phyloP scores from a whole-genome alignment of 352 stramenopile species.

The Nannochloropsis limnetica region DNA sequence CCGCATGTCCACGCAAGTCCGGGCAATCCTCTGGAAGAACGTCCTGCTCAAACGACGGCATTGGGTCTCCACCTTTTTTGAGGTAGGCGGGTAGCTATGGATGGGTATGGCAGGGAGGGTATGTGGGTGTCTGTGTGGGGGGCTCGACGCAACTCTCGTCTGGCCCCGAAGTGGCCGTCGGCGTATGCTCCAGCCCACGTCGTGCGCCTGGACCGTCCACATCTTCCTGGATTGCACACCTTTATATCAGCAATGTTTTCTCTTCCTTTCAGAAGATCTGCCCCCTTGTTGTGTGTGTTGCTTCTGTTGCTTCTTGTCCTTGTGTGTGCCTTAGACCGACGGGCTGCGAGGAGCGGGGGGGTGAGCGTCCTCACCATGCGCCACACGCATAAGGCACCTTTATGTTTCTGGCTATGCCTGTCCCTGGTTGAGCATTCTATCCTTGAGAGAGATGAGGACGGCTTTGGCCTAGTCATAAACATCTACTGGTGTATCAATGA shows the following conservation, averaged over 20 bases:
- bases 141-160: neutral
- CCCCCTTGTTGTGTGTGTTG: neutral
- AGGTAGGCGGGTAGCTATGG: neutral
- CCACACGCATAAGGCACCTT: neutral
- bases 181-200: neutral
- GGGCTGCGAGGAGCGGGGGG: neutral
- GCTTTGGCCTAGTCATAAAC: neutral
- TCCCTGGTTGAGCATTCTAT: neutral
- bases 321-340: neutral
- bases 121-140: neutral
- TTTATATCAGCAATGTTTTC: neutral
- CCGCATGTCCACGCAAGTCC: conserved; percentile 37
- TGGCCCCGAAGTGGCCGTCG: neutral
- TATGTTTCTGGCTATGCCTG: neutral
- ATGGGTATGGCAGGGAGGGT: neutral
- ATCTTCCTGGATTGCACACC: neutral
- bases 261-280: neutral
- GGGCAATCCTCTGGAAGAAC: conserved; percentile 51
- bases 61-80: conserved; percentile 37
- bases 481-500: neutral
- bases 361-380: neutral
- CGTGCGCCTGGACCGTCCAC: neutral
- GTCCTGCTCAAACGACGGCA: conserved; percentile 46
- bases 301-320: neutral
- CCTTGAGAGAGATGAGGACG: neutral